Evolutionary conservation across 306 rosid species (phyloP).

Genomic region (Vigna mungo): DNA sequence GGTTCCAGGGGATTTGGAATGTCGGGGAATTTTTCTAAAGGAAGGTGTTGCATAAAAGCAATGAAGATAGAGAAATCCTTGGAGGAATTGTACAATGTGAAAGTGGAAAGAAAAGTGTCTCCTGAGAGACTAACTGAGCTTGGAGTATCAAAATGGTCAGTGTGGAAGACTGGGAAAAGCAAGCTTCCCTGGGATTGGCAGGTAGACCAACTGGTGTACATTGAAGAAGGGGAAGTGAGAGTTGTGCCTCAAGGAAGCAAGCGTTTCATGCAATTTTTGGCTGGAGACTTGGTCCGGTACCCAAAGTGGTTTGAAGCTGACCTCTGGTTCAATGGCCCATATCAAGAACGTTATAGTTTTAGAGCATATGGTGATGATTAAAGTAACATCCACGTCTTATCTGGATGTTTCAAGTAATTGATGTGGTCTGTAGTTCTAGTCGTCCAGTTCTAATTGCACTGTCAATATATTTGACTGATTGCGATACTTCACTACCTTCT

Average conservation of each 20-base stretch:
- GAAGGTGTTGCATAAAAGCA: slow-evolving; percentile 57
- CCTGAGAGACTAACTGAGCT: slow-evolving; percentile 67
- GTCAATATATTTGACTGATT: slow-evolving; percentile 1
- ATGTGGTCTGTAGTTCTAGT: neutral
- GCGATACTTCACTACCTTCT: slow-evolving; percentile 4
- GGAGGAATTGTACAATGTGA: slow-evolving; percentile 82
- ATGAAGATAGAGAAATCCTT: slow-evolving; percentile 70
- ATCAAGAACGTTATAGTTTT: slow-evolving; percentile 86
- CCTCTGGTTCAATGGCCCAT: slow-evolving; percentile 86
- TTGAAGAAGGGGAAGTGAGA: slow-evolving; percentile 94
- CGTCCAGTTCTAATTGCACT: slow-evolving; percentile 9
- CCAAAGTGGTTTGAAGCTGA: slow-evolving; percentile 94
- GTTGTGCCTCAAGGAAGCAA: slow-evolving; percentile 89
- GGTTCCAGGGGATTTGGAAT: slow-evolving; percentile 42
- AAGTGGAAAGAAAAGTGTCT: slow-evolving; percentile 71
- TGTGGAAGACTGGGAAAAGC: slow-evolving; percentile 90
- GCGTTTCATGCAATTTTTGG: slow-evolving; percentile 77
- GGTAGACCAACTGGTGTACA: slow-evolving; percentile 84
- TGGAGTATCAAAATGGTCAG: slow-evolving; percentile 82
- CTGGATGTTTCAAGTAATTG: slow-evolving; percentile 3
- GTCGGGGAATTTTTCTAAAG: slow-evolving; percentile 18
- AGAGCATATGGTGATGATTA: slow-evolving; percentile 82
- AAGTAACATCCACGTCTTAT: neutral
- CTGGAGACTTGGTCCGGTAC: slow-evolving; percentile 86
- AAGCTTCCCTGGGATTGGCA: slow-evolving; percentile 96